Evolutionary conservation across 2,329 filamentous ascomycete genomes (phyloP), one percentile per base, ranked within the genome.

Genomic region (Trichoderma asperellum): DNA sequence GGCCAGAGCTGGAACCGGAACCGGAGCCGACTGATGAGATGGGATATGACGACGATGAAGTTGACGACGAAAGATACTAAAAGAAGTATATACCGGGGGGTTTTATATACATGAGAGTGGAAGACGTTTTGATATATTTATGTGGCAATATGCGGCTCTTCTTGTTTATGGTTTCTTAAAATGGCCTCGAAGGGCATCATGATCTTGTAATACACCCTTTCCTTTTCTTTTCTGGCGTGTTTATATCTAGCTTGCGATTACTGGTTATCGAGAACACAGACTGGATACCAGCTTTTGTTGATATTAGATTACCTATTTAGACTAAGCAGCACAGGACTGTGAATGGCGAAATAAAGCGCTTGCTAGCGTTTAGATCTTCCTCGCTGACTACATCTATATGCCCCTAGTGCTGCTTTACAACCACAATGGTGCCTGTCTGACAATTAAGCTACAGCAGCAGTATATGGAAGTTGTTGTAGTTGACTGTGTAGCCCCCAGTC

Each of bases 41-140:
- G 65, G 75, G 71, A 47, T 66, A 75, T 32, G 75, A 78, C n/a
- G 73, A 76, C 5, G 49, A 55, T 2, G 14, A 73, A 72, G 8
- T 59, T 11, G 71, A 75, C 40, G 73, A 74, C 49, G 59, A 58
- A 12, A 56, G 57, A 43, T 71, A 74, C 24, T 68, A 73, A 34
- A 60, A 57, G 37, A 64, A 56, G 4, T 68, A 65, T 71, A 60
- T 56, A 57, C 18, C 21, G 32, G 29, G 3, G 35, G 5, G 2
- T 5, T 24, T 24, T 43, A 52, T 35, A 47, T 18, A 29, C 16
- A n/a, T 57, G 16, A 2, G n/a, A 14, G 18, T 16, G 57, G 16
- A 10, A n/a, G 43, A 52, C 53, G 8, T 35, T 53, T 43, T 49
- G n/a, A 27, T 24, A 18, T 34, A 18, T 12, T 56, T 65, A 40